Base-by-base conservation (phyloP, 371 early-diverging fungal genomes). In the Haplosporangium sp. region DNA sequence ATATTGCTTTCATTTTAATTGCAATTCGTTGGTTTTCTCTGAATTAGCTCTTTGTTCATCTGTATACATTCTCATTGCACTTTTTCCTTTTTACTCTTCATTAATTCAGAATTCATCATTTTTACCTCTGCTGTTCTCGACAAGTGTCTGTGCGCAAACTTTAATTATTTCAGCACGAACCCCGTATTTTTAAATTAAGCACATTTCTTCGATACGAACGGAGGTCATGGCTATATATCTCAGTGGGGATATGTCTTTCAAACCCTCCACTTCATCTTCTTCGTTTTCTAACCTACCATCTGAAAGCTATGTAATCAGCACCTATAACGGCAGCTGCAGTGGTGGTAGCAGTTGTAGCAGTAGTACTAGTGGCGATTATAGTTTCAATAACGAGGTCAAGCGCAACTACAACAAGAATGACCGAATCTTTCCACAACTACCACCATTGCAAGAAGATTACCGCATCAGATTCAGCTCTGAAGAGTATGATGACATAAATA, bases 381-480 rank as follows among this genome's bases (percentile, higher is more conserved):
- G n/a, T 7, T n/a, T 50, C 7, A 50, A 50, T n/a, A 50, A 50
- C n/a, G 50, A n/a, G n/a, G 7, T 15, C 4, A 50, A 50, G n/a
- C 3, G 50, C 45, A 13, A 10, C 15, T 15, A 45, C 13, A 45
- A 15, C 50, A 50, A 50, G n/a, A n/a, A 50, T n/a, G 50, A 50
- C 6, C 6, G n/a, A 0, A 50, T 4, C n/a, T 4, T 50, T 50
- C 6, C n/a, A 50, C 50, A 50, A n/a, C 50, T 50, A n/a, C 50
- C 50, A 2, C 50, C n/a, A 3, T 50, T 50, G 15, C 50, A 50
- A 35, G 56, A 69, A 15, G 69, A 45, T 1, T 62, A 62, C 7
- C 69, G 37, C 45, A 48, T 69, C 37, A 62, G 62, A 27, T 69
- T 69, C 44, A 62, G 62, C 5, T 61, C 62, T 3, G 56, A 62